A percentile compares a stretch with the other conserved stretches of the same genome.
These are phyloP conservation scores for Paspalum notatum DNA, from an alignment of 176 grass and related monocot species.

Conservation along the genomic window DNA sequence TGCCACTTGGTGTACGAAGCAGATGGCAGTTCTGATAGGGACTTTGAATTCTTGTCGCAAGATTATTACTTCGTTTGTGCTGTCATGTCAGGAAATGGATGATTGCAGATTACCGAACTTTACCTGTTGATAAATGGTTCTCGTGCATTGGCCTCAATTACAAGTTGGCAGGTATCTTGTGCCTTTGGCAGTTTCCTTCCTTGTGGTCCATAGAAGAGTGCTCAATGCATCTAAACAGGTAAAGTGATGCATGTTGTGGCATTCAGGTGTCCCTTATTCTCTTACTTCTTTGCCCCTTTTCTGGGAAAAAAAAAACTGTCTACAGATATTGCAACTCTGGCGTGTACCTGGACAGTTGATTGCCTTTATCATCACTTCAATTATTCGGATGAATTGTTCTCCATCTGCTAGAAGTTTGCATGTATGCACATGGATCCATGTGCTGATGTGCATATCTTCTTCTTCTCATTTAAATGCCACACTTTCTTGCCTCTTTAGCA, in stretches of 20 bases:
- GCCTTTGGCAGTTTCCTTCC: slow-evolving; percentile 5
- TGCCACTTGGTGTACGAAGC: not conserved
- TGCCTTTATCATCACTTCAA: not conserved
- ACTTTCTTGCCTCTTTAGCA: not conserved
- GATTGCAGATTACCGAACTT: slow-evolving; percentile 35
- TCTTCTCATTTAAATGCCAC: not conserved
- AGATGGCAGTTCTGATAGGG: not conserved
- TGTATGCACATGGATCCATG: slow-evolving; percentile 3
- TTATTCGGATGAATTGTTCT: slow-evolving; percentile 7
- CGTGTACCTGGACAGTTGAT: slow-evolving; percentile 6
- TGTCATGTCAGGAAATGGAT: slow-evolving; percentile 25
- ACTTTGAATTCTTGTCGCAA: not conserved
- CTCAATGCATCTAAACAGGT: slow-evolving; percentile 21
- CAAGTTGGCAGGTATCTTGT: slow-evolving; percentile 35
- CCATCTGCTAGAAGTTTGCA: not conserved
- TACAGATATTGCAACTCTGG: not conserved
- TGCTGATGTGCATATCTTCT: no score
- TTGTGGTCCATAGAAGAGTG: slow-evolving; percentile 33
- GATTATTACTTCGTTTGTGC: slow-evolving; percentile 15
- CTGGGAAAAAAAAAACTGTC: not conserved
- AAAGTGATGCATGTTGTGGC: slow-evolving; percentile 21
- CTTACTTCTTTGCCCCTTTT: not conserved
- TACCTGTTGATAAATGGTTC: slow-evolving; percentile 26
- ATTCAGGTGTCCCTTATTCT: slow-evolving; percentile 39
- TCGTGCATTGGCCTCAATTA: slow-evolving; percentile 23